These are phyloP conservation scores for Candida dendrica DNA, from an alignment of 805 yeast species.

Conservation along the genomic window DNA sequence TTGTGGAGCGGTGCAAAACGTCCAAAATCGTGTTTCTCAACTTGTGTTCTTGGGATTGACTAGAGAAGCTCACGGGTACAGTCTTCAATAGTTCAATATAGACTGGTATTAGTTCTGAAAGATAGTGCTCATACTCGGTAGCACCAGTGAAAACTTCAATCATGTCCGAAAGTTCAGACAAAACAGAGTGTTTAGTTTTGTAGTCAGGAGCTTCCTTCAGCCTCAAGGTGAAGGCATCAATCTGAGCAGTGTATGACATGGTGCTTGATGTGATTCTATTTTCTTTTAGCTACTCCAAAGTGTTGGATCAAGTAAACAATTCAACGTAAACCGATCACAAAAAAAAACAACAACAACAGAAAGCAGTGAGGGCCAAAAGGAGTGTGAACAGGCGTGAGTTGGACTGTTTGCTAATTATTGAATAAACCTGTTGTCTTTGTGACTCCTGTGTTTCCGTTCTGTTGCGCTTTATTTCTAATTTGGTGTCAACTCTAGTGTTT, in stretches of 20 bases:
- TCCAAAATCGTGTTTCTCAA: conserved; percentile 72
- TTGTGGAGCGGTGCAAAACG: conserved; percentile 70
- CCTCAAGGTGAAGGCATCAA: conserved; percentile 61
- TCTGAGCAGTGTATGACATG: conserved; percentile 39
- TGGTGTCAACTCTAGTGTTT: too few relatives aligned
- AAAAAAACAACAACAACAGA: too few relatives aligned
- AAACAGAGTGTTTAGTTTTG: conserved; percentile 55
- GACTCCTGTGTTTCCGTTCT: too few relatives aligned
- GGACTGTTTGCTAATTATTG: too few relatives aligned
- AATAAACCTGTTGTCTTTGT: too few relatives aligned
- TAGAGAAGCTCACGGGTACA: conserved; percentile 66
- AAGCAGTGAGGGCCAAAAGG: too few relatives aligned
- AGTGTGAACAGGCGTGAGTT: too few relatives aligned
- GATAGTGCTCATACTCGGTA: conserved; percentile 73
- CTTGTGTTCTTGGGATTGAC: conserved; percentile 66
- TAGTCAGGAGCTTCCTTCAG: conserved; percentile 49
- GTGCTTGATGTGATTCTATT: neutral
- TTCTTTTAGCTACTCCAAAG: too few relatives aligned
- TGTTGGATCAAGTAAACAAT: neutral
- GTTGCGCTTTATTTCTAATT: too few relatives aligned
- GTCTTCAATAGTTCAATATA: conserved; percentile 54
- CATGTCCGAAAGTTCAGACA: conserved; percentile 80
- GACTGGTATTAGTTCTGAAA: conserved; percentile 63
- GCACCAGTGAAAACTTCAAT: conserved; percentile 78
- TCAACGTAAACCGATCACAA: too few relatives aligned